Base-by-base conservation (phyloP, 2,329 filamentous ascomycete species). In the Elsinoe necatrix region DNA sequence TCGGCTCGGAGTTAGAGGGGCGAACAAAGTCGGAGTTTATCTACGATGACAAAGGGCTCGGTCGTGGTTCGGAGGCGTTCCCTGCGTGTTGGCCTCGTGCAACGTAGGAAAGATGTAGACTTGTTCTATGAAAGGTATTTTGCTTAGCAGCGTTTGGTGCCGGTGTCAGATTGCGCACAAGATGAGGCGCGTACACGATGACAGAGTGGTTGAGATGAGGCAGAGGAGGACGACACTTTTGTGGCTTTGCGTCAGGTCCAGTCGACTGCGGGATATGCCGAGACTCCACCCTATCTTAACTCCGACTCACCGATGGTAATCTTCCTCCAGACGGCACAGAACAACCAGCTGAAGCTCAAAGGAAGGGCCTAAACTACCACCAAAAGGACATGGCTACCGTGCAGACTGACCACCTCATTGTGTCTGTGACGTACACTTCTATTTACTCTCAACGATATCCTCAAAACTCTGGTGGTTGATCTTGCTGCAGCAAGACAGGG, bases 201-300 rank as follows among this genome's bases (percentile, higher is more conserved):
- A 23, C 9, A 23, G 18, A 12, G 41, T n/a, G 41, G 41, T 45
- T 45, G 41, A 45, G 23, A 45, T 45, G 41, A 43, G 41, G 41
- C 41, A 45, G n/a, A 45, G n/a, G n/a, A 42, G 41, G 41, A 45
- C 41, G 20, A 45, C 20, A 37, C 48, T 9, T 39, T 20, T 27
- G 16, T 52, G 48, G 48, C 29, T 37, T 25, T 52, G 31, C 48
- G 48, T 52, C 48, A 52, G 45, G 48, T 35, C 48, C 29, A 23
- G 34, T n/a, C 9, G 14, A 37, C 9, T 11, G 29, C 48, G 48
- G 48, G 21, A 52, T 12, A 39, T 52, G 21, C 48, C 48, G 48
- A 23, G 29, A 52, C n/a, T 29, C 29, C 29, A 39, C 29, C 41
- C 12, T 52, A 52, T 52, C 48, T 52, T 39, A 52, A 21, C n/a